Evolutionary conservation across 2,329 filamentous ascomycete genomes (phyloP), one percentile per base, ranked within the genome.

Genomic region (Scedosporium minutisporum): DNA sequence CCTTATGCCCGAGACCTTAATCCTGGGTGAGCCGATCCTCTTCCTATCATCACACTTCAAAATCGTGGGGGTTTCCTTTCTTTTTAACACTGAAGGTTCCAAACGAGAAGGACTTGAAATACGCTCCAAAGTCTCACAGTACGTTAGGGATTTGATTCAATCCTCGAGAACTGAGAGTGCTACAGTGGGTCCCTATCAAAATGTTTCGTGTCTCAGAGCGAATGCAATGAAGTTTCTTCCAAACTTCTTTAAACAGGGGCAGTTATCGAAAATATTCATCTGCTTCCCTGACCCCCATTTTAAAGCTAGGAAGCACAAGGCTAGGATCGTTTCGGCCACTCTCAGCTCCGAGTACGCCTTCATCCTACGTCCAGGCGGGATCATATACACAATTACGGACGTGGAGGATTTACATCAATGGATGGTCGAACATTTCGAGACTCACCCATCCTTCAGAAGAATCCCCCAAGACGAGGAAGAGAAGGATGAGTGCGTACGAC

Each of bases 171-270:
- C 80, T 12, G 87, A 93, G 70, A 38, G 38, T 33, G n/a, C n/a
- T 16, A 82, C 84, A 66, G 70, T 77, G 5, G 77, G 78, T 5
- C 71, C 73, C 29, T 97, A 91, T 74, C 88, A 96, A 71, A 99
- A 99, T 73, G 88, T 93, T 62, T 87, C 89, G 41, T 96, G 91
- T 71, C 80, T 99, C 58, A 88, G 95, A 65, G 90, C 91, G 67
- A 99, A 99, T 78, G 91, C 91, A 4, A 99, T 99, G 95, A 99
- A 99, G 74, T 99, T 97, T 75, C 80, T 99, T n/a, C 93, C 96
- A 65, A 97, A 99, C 72, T 96, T 97, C 80, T 97, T 99, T 80
- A 79, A 77, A 62, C 89, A 87, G 70, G 80, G 77, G 14, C 93
- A 97, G 72, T 84, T 99, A 14, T 84, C 82, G 66, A 96, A 96